Evolutionary conservation across 2,329 filamentous ascomycete genomes (phyloP).

Genomic region (Fusarium sp.): DNA sequence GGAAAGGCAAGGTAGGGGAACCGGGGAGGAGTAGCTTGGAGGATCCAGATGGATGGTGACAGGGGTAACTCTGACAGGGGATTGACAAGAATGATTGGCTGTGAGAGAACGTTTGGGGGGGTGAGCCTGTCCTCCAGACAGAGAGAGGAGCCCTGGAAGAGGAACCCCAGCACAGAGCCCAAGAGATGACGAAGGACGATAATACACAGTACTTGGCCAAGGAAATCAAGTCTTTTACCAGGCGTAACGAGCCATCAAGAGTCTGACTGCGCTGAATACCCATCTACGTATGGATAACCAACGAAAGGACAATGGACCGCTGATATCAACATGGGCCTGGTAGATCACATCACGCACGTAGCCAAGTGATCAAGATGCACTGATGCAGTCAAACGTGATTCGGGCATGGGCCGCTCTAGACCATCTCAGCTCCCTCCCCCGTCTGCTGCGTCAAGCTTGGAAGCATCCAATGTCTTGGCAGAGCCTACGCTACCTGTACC

Average conservation of each 20-base stretch:
- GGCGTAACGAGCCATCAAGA: not conserved
- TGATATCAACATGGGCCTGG: too few species aligned
- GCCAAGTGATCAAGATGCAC: constrained; percentile 31
- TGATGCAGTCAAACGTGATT: constrained; percentile 29
- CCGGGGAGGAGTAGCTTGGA: not conserved
- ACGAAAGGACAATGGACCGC: too few species aligned
- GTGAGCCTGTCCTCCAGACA: not conserved
- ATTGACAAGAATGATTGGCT: constrained; percentile 21
- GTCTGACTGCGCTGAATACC: not conserved
- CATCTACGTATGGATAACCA: not conserved
- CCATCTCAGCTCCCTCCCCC: not conserved
- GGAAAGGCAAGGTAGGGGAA: not conserved
- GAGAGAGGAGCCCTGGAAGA: constrained; percentile 20
- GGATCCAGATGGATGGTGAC: constrained; percentile 15
- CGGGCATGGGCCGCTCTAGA: constrained; percentile 24
- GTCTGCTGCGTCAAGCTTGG: not conserved
- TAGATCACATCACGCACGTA: constrained; percentile 15
- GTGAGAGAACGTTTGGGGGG: constrained; percentile 4
- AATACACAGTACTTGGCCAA: constrained; percentile 3
- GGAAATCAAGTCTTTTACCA: constrained; percentile 8
- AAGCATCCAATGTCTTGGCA: constrained; percentile 18
- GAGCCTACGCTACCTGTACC: not conserved
- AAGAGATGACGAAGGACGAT: not conserved
- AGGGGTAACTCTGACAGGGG: constrained; percentile 21
- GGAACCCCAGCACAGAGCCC: constrained; percentile 5